phyloP scores from a whole-genome alignment of 2,329 filamentous ascomycete genomes.

The Fusarium anthophilum region DNA sequence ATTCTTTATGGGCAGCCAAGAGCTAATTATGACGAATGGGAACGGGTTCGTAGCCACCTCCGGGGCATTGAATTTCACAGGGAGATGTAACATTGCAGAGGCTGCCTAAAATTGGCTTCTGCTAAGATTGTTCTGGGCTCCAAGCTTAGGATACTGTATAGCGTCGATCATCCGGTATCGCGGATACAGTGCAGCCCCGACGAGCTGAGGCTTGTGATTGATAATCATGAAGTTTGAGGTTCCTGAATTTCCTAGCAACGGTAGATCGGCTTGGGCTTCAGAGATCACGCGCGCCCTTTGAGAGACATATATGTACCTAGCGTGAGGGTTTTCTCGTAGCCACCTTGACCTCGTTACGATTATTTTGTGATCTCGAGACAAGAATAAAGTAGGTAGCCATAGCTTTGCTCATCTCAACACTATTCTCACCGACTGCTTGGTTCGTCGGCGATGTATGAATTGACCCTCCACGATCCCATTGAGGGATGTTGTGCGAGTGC shows the following conservation, averaged over 20 bases:
- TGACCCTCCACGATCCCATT: constrained; percentile 1
- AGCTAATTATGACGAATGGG: constrained; percentile 12
- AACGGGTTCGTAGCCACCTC: background rate
- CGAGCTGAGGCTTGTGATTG: constrained; percentile 12
- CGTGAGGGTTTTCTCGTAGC: constrained; percentile 21
- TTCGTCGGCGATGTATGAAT: background rate
- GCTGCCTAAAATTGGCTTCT: constrained; percentile 31
- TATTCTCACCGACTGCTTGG: constrained; percentile 12
- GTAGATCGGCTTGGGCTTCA: constrained; percentile 4
- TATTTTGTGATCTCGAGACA: background rate
- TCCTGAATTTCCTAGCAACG: constrained; percentile 20
- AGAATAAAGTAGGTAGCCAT: background rate
- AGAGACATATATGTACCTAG: constrained; percentile 24
- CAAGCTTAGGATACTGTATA: background rate
- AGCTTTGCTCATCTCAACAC: background rate
- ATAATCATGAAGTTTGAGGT: constrained; percentile 15
- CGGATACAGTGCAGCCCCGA: background rate
- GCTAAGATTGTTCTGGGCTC: constrained; percentile 11
- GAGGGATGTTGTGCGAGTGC: background rate
- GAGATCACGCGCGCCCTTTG: constrained; percentile 29
- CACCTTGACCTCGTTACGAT: background rate
- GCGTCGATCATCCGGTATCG: constrained; percentile 22
- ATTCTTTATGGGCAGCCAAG: background rate
- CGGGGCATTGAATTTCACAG: background rate
- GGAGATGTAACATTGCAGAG: constrained; percentile 14